Percentiles rank a stretch among this genome's conserved stretches.
Conservation (phyloP, 2,329 filamentous ascomycete genomes). For the Talaromyces sp. region DNA sequence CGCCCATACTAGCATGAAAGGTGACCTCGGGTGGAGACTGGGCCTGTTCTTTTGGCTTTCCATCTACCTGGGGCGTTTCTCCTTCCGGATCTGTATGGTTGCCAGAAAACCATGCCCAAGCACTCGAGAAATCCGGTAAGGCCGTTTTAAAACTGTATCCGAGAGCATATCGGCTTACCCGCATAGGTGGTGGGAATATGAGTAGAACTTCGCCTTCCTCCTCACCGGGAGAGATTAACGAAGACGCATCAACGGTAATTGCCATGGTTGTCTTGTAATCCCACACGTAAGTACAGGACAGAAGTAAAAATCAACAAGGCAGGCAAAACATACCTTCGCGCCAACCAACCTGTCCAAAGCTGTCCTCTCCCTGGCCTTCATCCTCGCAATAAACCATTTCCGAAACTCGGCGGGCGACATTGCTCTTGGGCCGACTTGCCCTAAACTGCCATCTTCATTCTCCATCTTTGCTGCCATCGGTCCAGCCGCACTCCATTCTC, state of each 20-base stretch:
- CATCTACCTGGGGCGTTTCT: constrained; percentile 17
- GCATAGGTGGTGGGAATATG: constrained; percentile 26
- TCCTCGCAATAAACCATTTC: constrained; percentile 36
- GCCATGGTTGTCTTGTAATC: constrained; percentile 28
- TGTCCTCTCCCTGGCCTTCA: constrained; percentile 37
- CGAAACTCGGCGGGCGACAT: constrained; percentile 38
- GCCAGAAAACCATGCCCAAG: constrained; percentile 17
- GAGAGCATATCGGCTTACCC: constrained; percentile 25
- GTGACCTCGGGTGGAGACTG: constrained; percentile 23
- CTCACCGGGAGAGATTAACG: constrained; percentile 28
- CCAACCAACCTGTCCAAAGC: constrained; percentile 34
- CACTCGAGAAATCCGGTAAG: constrained; percentile 23
- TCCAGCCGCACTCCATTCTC: constrained; percentile 34
- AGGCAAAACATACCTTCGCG: constrained; percentile 29
- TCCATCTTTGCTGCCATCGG: constrained; percentile 24
- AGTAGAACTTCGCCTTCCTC: constrained; percentile 27
- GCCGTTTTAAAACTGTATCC: constrained; percentile 34
- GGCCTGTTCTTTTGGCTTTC: constrained; percentile 14
- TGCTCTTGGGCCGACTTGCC: constrained; percentile 34
- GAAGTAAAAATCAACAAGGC: not conserved
- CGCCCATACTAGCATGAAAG: constrained; percentile 30
- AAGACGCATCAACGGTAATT: constrained; percentile 32
- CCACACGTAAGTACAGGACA: not conserved
- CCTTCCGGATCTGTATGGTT: not conserved
- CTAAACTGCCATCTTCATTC: constrained; percentile 25